Conservation (phyloP, 2,329 filamentous ascomycete species). For the Penicillium olsonii region DNA sequence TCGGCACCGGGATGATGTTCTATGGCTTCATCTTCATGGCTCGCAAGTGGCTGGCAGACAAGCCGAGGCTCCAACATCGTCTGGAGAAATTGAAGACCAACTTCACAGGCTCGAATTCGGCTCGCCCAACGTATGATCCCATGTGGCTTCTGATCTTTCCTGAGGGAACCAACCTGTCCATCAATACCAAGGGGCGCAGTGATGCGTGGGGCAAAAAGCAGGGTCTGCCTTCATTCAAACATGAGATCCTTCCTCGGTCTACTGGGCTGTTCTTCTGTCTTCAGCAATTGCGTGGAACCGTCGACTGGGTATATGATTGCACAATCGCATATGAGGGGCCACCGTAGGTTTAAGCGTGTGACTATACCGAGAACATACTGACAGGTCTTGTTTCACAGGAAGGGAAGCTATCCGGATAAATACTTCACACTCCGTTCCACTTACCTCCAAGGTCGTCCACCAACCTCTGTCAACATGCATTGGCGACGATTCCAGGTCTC, state of each 20-base stretch:
- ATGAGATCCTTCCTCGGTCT: constrained; percentile 61
- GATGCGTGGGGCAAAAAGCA: constrained; percentile 60
- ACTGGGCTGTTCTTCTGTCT: constrained; percentile 64
- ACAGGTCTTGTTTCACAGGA: constrained; percentile 48
- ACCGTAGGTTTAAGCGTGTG: constrained; percentile 62
- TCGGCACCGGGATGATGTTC: constrained; percentile 65
- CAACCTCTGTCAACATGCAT: constrained; percentile 94
- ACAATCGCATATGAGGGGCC: constrained; percentile 95
- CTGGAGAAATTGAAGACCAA: constrained; percentile 57
- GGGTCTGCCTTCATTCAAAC: constrained; percentile 58
- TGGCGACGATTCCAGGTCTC: constrained; percentile 83
- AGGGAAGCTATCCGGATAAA: constrained; percentile 83
- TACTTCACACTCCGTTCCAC: constrained; percentile 85
- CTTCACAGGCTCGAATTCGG: constrained; percentile 51
- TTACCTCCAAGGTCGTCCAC: constrained; percentile 83
- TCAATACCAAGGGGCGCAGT: constrained; percentile 57
- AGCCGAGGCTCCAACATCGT: constrained; percentile 59
- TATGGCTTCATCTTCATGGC: constrained; percentile 68
- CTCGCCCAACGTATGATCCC: constrained; percentile 53
- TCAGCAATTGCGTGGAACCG: constrained; percentile 58
- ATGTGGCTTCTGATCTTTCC: constrained; percentile 70
- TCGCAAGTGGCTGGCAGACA: constrained; percentile 63
- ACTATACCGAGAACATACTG: background rate
- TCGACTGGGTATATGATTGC: constrained; percentile 71
- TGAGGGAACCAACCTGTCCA: constrained; percentile 64